Conservation (phyloP, 1,139 yeast species). For the Tardiomyces blankii region DNA sequence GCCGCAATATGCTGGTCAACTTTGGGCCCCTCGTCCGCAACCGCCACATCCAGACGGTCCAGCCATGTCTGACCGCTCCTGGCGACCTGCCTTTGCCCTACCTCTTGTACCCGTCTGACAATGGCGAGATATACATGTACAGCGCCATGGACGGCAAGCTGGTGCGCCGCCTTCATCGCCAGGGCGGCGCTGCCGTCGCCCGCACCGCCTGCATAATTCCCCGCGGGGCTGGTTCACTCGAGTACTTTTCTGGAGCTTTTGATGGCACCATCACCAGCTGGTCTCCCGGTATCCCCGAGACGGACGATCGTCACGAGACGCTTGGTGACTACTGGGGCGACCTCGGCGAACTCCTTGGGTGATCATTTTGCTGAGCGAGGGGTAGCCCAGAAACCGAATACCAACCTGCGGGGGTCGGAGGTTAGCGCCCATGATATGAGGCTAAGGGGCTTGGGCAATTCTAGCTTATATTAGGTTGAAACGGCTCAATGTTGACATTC, state of each 20-base stretch:
- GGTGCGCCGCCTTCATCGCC: conserved; percentile 38
- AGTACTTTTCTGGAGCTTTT: conserved; percentile 23
- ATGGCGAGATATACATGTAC: conserved; percentile 62
- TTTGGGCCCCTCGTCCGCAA: conserved; percentile 74
- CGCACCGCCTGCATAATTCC: conserved; percentile 42
- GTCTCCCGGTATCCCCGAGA: conserved; percentile 12
- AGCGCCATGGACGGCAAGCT: conserved; percentile 55
- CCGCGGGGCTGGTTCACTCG: conserved; percentile 28
- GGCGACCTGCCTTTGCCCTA: conserved; percentile 38
- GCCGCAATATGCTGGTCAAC: conserved; percentile 52
- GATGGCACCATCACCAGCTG: conserved; percentile 25
- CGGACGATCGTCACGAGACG: conserved; percentile 1
- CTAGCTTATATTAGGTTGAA: too few species aligned
- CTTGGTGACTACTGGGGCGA: too few species aligned
- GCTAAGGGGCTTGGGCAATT: too few species aligned
- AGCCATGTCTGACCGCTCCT: conserved; percentile 29
- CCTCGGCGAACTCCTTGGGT: too few species aligned
- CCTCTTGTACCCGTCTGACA: conserved; percentile 65
- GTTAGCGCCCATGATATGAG: too few species aligned
- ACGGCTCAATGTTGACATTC: too few species aligned
- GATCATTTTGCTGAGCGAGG: too few species aligned
- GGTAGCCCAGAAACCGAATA: too few species aligned
- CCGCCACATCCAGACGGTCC: conserved; percentile 34
- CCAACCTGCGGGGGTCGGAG: too few species aligned
- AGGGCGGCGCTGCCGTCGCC: conserved; percentile 14